Conservation (phyloP, 2,329 filamentous ascomycete genomes). For the Coniochaeta pulveracea region DNA sequence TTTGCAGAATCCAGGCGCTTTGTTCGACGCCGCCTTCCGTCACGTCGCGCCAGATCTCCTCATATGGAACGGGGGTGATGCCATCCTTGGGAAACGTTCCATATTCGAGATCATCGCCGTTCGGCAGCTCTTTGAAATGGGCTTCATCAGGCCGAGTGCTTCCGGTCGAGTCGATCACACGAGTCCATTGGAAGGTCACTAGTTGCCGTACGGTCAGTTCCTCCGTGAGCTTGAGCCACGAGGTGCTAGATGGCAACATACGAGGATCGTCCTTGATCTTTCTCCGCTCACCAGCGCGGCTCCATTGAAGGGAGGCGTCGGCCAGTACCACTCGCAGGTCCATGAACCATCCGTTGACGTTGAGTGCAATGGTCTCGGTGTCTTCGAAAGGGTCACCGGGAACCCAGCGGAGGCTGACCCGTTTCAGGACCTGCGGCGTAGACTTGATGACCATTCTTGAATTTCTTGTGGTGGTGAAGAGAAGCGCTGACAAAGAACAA, state of each 20-base stretch:
- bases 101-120: slow-evolving; percentile 13
- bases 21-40: slow-evolving; percentile 6
- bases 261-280: slow-evolving; percentile 10
- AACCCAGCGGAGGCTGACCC: slow-evolving; percentile 14
- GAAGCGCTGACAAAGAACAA: not conserved
- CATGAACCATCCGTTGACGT: slow-evolving; percentile 14
- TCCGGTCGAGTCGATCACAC: slow-evolving; percentile 13
- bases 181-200: slow-evolving; percentile 15
- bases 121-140: slow-evolving; percentile 10
- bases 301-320: slow-evolving; percentile 11
- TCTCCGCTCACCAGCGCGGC: slow-evolving; percentile 11
- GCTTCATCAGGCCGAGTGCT: slow-evolving; percentile 12
- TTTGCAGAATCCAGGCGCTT: slow-evolving; percentile 12
- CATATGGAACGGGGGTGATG: slow-evolving; percentile 8
- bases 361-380: slow-evolving; percentile 13
- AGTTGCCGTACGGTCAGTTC: not conserved
- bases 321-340: slow-evolving; percentile 7
- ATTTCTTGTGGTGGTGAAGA: not conserved
- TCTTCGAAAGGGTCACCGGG: slow-evolving; percentile 13
- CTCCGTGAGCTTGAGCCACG: not conserved
- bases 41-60: slow-evolving; percentile 14
- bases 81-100: slow-evolving; percentile 9
- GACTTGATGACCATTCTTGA: slow-evolving; percentile 1
- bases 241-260: slow-evolving; percentile 4
- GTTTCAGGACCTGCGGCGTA: slow-evolving; percentile 11